Evolutionary conservation across 331 rosid species (phyloP).

Genomic region (Arachis monticola): DNA sequence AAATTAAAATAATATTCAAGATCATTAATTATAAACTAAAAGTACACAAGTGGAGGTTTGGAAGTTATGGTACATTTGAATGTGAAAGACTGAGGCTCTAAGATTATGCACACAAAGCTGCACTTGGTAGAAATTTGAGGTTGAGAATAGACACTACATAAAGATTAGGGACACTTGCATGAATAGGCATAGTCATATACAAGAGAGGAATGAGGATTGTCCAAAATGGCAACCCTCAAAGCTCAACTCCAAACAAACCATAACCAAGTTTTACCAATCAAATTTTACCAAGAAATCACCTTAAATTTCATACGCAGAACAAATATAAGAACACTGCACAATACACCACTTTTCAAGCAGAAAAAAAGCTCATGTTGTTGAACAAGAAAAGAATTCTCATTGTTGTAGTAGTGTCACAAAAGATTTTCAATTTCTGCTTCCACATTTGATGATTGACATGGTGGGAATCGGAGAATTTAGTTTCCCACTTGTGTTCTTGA

Average conservation of each 20-base stretch:
- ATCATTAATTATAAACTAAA: conserved; percentile 5
- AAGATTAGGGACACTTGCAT: conserved; percentile 44
- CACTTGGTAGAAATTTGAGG: conserved; percentile 12
- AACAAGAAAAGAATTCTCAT: conserved; percentile 29
- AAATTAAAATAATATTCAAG: conserved; percentile 10
- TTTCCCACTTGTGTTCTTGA: conserved; percentile 72
- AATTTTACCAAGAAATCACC: conserved; percentile 48
- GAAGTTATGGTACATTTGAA: conserved; percentile 32
- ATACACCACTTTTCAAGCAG: conserved; percentile 48
- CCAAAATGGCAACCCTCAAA: conserved; percentile 40
- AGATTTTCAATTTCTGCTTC: conserved; percentile 40
- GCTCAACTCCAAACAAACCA: conserved; percentile 46
- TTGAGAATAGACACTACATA: conserved; percentile 36
- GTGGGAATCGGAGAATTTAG: conserved; percentile 32
- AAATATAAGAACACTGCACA: conserved; percentile 58
- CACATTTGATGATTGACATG: conserved; percentile 23
- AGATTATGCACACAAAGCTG: conserved; percentile 11
- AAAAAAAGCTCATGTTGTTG: conserved; percentile 39
- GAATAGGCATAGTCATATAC: conserved; percentile 52
- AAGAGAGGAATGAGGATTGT: conserved; percentile 42
- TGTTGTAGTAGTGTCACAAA: conserved; percentile 35
- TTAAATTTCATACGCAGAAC: conserved; percentile 45
- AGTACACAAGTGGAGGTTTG: not conserved
- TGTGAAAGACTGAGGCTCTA: conserved; percentile 5
- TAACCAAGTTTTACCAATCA: conserved; percentile 43